phyloP scores from a whole-genome alignment of 768 basidiomycete species.

The Suillus decipiens region DNA sequence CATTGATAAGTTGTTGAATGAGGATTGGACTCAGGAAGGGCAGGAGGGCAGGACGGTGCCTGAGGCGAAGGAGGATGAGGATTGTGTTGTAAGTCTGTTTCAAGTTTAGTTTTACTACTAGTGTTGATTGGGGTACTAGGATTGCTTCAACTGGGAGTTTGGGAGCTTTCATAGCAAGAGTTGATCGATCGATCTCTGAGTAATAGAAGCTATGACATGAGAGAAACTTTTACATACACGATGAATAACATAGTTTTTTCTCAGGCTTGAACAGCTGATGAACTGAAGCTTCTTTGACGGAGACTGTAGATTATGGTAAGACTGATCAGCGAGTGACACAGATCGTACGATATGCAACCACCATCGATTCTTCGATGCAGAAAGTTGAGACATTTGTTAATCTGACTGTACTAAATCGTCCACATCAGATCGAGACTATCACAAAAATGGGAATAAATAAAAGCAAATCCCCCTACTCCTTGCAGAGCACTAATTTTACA shows the following conservation, averaged over 20 bases:
- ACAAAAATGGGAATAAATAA: too few relatives aligned
- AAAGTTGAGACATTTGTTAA: not conserved
- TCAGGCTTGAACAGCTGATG: not conserved
- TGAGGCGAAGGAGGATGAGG: conserved; percentile 49
- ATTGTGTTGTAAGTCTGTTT: conserved; percentile 58
- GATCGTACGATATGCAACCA: not conserved
- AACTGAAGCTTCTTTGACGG: not conserved
- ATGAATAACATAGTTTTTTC: not conserved
- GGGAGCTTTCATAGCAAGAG: conserved; percentile 37
- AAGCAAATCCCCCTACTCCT: too few relatives aligned
- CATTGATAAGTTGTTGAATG: conserved; percentile 64
- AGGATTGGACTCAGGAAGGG: conserved; percentile 53
- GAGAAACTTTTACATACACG: not conserved
- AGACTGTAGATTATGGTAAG: not conserved
- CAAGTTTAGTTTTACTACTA: not conserved
- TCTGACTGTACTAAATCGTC: not conserved
- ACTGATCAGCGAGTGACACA: not conserved
- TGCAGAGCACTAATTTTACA: too few relatives aligned
- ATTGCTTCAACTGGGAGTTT: conserved; percentile 76
- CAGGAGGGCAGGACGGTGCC: conserved; percentile 43
- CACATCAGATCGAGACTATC: too few relatives aligned
- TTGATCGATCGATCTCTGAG: not conserved
- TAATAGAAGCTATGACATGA: not conserved
- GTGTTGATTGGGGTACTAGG: conserved; percentile 39
- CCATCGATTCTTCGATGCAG: not conserved